Base-by-base conservation (phyloP, 2,329 filamentous ascomycete species). In the Alternaria conjuncta region DNA sequence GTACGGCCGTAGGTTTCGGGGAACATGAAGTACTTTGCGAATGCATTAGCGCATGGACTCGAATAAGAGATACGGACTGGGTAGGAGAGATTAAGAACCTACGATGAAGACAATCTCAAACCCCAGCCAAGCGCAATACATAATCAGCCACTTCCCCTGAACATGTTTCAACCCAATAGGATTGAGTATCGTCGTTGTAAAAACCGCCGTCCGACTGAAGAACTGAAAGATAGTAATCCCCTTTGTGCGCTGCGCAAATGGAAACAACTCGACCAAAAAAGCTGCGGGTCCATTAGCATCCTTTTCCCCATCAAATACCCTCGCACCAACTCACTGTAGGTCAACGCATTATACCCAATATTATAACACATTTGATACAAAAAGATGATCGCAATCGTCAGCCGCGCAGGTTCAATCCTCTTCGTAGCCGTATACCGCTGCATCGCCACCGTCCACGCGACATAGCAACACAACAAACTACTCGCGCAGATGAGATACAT, bases 1-100 rank as follows among this genome's bases (percentile, higher is more conserved):
- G 89, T 91, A 2, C 88, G 88, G 2, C 89, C 89, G 72, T 88
- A 89, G 11, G 90, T 92, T 81, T 93, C 90, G 49, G 90, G 85
- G 73, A 89, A 90, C 79, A 90, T 86, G 81, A 89, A 88, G 78
- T 86, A 90, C 71, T 72, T n/a, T 2, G 12, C 15, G 1, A 2
- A 12, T 23, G 20, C 1, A 18, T 51, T 5, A 51, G 28, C 5
- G 13, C 5, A 49, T n/a, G 2, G 20, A 12, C 21, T n/a, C n/a
- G n/a, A n/a, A n/a, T n/a, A n/a, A n/a, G n/a, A n/a, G n/a, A n/a
- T n/a, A n/a, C n/a, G n/a, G n/a, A n/a, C n/a, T n/a, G n/a, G n/a
- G n/a, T n/a, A n/a, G n/a, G n/a, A n/a, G n/a, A n/a, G n/a, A n/a
- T n/a, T n/a, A n/a, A n/a, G n/a, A n/a, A n/a, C n/a, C n/a, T n/a